Base-by-base conservation (phyloP, 169 alveolate genomes). In the Plasmodium berghei region DNA sequence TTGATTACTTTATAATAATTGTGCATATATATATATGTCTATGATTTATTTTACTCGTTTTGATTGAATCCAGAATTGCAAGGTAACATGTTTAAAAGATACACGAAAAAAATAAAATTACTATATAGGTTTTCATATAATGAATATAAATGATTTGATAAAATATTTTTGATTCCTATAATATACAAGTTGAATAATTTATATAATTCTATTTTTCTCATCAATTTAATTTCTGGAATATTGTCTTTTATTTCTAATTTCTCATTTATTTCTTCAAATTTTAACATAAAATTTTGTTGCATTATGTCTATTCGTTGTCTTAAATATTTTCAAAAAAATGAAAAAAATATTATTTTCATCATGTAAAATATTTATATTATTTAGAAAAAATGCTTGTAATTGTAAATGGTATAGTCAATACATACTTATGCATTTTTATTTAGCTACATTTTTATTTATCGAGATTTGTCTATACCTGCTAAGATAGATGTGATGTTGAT, bases 61-160 rank as follows among this genome's bases (percentile, higher is more conserved):
- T 3, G 42, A 4, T 34, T 0, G 6, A 4, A 5, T 34, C 42
- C 8, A 3, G 42, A 34, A 34, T 34, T 34, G 42, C 42, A n/a
- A 45, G 89, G 77, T 24, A 77, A 34, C n/a, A 77, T 18, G 63
- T 45, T 77, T 64, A 77, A 63, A 12, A 77, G n/a, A 12, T 46
- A 55, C 5, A 77, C 70, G 40, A 49, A 77, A 40, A 63, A 77
- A 63, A 77, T 64, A 40, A 48, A 40, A 24, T 77, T 77, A 61
- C 28, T 77, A 45, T 58, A 64, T 26, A 77, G 59, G 40, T 77
- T 64, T 54, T 63, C 89, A 45, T 77, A 56, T 34, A 77, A 20
- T 14, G 72, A 77, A 22, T 20, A 64, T 24, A 77, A 56, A 52
- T 63, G 89, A 22, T 20, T 77, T 63, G 61, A 24, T 48, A 77